phyloP scores from a whole-genome alignment of 2,329 filamentous ascomycete species.

The Paraconiothyrium brasiliense region DNA sequence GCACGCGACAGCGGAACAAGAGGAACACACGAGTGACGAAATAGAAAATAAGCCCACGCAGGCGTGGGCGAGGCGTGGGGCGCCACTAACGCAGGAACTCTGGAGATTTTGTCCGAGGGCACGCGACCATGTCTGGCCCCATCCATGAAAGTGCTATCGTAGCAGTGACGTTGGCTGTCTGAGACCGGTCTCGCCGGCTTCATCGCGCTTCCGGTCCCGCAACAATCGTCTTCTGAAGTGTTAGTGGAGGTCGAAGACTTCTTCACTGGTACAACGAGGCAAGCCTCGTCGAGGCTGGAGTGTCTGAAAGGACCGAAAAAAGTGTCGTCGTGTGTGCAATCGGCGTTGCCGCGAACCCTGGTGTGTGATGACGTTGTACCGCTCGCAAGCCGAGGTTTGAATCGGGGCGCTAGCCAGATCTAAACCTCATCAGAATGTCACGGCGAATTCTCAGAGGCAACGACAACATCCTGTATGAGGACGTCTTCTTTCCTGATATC shows the following conservation, averaged over 20 bases:
- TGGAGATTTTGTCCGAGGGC: slow-evolving; percentile 25
- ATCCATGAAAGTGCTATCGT: neutral
- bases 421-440: neutral
- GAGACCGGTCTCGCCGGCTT: neutral
- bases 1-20: neutral
- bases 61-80: slow-evolving; percentile 10
- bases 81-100: slow-evolving; percentile 38
- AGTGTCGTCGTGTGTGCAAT: slow-evolving; percentile 4
- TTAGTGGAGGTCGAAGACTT: neutral
- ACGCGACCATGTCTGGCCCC: slow-evolving; percentile 8
- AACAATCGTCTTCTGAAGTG: neutral
- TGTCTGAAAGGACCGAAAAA: neutral
- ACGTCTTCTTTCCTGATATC: too few relatives aligned
- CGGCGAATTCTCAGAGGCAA: too few relatives aligned
- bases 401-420: neutral
- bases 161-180: neutral
- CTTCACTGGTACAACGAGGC: neutral
- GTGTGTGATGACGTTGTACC: neutral
- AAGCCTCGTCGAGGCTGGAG: neutral
- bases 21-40: slow-evolving; percentile 32
- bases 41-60: slow-evolving; percentile 19
- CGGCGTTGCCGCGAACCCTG: slow-evolving; percentile 10
- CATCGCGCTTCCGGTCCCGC: neutral
- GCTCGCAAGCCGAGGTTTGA: neutral
- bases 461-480: too few relatives aligned